Conservation (phyloP, 2,329 filamentous ascomycete species). For the Neofusicoccum sp. region DNA sequence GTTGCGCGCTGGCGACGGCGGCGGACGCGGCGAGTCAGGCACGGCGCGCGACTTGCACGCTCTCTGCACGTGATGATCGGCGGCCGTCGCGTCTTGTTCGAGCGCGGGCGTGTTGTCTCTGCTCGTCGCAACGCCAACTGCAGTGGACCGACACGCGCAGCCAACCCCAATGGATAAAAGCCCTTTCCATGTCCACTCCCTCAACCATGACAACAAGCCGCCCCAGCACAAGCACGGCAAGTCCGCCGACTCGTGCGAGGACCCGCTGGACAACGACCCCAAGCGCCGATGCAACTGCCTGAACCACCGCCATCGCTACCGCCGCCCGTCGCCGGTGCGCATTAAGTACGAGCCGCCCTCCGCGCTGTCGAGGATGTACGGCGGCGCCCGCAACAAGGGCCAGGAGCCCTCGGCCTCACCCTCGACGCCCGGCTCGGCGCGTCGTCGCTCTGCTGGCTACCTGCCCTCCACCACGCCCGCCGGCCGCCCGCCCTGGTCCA, state of each 20-base stretch:
- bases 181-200: conserved; percentile 16
- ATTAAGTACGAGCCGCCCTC: conserved; percentile 10
- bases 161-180: conserved; percentile 20
- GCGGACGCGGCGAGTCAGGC: neutral
- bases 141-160: conserved; percentile 15
- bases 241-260: conserved; percentile 13
- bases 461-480: conserved; percentile 60
- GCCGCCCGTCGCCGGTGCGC: conserved; percentile 3
- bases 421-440: conserved; percentile 36
- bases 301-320: conserved; percentile 19
- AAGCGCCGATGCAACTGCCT: conserved; percentile 22
- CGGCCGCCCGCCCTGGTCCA: conserved; percentile 54
- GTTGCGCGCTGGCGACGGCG: neutral
- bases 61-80: conserved; percentile 18
- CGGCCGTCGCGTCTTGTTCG: neutral
- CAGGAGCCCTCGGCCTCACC: conserved; percentile 27
- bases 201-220: conserved; percentile 19
- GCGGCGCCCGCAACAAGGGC: neutral
- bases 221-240: conserved; percentile 5
- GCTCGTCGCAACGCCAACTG: conserved; percentile 16
- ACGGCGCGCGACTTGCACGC: neutral
- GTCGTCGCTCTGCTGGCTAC: conserved; percentile 30
- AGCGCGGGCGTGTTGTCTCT: conserved; percentile 13
- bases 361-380: conserved; percentile 18
- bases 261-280: conserved; percentile 21